phyloP scores from a whole-genome alignment of 148 eudicot species.

The Chenopodium album region DNA sequence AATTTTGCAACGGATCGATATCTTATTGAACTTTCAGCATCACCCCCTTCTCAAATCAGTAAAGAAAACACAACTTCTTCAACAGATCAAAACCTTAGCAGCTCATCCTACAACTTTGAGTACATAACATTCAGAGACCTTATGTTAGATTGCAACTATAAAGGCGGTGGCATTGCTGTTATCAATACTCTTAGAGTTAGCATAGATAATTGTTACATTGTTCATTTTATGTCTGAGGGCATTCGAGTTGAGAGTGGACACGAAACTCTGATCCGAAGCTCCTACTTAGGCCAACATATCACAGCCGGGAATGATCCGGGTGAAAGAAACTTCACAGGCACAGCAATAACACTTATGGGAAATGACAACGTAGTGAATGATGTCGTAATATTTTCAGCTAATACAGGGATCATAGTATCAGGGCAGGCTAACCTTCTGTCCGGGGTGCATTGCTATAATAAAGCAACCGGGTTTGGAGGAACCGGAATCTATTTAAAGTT shows the following conservation, averaged over 20 bases:
- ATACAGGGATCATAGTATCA: conserved; percentile 52
- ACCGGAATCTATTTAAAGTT: conserved; percentile 66
- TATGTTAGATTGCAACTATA: conserved; percentile 65
- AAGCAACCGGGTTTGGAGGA: conserved; percentile 82
- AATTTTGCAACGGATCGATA: conserved; percentile 48
- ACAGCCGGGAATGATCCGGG: conserved; percentile 69
- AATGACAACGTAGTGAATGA: conserved; percentile 82
- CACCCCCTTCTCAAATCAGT: conserved; percentile 23
- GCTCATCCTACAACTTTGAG: conserved; percentile 50
- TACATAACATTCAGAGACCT: conserved; percentile 74
- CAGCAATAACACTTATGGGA: conserved; percentile 60
- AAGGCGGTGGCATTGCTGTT: conserved; percentile 71
- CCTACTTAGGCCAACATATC: conserved; percentile 76
- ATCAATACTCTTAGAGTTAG: conserved; percentile 52
- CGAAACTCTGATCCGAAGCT: conserved; percentile 67
- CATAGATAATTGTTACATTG: conserved; percentile 77
- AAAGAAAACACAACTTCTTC: conserved; percentile 7
- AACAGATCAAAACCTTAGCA: conserved; percentile 15
- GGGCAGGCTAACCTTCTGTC: conserved; percentile 77
- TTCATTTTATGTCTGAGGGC: conserved; percentile 71
- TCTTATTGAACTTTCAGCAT: conserved; percentile 57
- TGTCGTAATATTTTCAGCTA: conserved; percentile 78
- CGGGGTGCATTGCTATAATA: conserved; percentile 91
- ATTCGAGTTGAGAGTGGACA: conserved; percentile 71
- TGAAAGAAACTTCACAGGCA: conserved; percentile 68